phyloP scores from a whole-genome alignment of 768 basidiomycete species.

The Trametes villosa region DNA sequence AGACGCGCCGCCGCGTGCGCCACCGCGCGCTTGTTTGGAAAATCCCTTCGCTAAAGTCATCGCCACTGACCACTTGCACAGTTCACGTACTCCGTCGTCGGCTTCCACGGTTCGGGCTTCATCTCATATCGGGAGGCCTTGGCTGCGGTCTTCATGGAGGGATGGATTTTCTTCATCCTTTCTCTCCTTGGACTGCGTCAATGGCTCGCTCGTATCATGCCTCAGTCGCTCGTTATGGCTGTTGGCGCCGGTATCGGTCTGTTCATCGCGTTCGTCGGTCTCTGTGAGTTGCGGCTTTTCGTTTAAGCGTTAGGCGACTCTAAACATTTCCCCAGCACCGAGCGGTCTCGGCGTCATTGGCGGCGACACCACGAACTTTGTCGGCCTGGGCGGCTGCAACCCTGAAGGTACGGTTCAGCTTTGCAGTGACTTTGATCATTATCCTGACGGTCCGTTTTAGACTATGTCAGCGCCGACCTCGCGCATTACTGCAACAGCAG shows the following conservation, averaged over 20 bases:
- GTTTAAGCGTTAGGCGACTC: conserved; percentile 11
- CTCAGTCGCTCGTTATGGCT: conserved; percentile 81
- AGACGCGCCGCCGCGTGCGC: background rate
- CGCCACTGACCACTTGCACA: conserved; percentile 33
- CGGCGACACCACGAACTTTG: conserved; percentile 68
- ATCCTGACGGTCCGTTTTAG: conserved; percentile 29
- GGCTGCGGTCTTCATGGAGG: conserved; percentile 87
- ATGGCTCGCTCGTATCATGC: conserved; percentile 89
- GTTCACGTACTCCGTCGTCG: conserved; percentile 90
- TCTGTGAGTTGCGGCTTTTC: conserved; percentile 8
- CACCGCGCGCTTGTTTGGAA: background rate
- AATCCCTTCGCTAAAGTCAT: background rate
- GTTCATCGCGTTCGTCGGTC: conserved; percentile 72
- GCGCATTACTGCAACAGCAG: conserved; percentile 63
- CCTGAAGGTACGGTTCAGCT: conserved; percentile 44
- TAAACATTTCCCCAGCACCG: conserved; percentile 45
- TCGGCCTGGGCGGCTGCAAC: conserved; percentile 77
- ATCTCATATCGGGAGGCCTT: conserved; percentile 81
- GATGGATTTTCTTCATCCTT: conserved; percentile 82
- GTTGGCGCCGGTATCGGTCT: conserved; percentile 88
- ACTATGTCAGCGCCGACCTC: conserved; percentile 50
- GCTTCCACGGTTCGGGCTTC: conserved; percentile 75
- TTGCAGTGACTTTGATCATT: background rate
- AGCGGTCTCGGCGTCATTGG: conserved; percentile 77
- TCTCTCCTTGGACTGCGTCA: conserved; percentile 85